Percentiles rank a stretch among this genome's conserved stretches.
These are phyloP conservation scores for Oryza rufipogon DNA, from an alignment of 176 grass and related monocot species.

Conservation along the genomic window DNA sequence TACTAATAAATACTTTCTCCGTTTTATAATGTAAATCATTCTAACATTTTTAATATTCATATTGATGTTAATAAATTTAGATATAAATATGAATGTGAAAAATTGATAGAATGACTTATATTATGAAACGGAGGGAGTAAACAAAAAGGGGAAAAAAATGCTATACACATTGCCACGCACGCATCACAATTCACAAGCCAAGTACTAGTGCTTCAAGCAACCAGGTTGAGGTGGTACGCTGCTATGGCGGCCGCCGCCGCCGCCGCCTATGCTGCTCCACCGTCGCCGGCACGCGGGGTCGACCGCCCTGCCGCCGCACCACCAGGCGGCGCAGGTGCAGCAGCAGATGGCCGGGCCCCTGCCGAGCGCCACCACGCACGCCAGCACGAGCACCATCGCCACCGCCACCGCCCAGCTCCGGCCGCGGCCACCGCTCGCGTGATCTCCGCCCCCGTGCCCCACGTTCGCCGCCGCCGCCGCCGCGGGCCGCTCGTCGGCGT, in stretches of 20 bases:
- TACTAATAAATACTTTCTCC: too few relatives aligned
- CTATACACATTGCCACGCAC: too few relatives aligned
- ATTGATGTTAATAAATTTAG: too few relatives aligned
- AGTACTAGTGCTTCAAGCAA: too few relatives aligned
- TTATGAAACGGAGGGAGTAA: too few relatives aligned
- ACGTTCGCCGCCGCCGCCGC: too few relatives aligned
- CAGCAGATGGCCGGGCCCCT: slow-evolving; percentile 52
- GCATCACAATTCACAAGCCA: too few relatives aligned
- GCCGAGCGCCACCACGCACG: slow-evolving; percentile 56
- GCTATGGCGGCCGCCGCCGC: background rate
- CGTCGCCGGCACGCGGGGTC: background rate
- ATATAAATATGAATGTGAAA: too few relatives aligned
- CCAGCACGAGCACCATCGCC: slow-evolving; percentile 39
- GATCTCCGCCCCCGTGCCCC: background rate
- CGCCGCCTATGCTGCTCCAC: background rate
- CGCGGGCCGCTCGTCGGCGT: background rate
- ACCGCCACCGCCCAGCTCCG: slow-evolving; percentile 28
- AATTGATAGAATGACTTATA: too few relatives aligned
- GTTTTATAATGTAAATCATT: too few relatives aligned
- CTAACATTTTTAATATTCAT: too few relatives aligned
- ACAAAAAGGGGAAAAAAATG: too few relatives aligned
- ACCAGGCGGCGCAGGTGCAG: slow-evolving; percentile 40
- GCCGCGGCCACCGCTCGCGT: background rate
- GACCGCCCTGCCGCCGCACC: background rate
- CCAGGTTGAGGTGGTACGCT: background rate